Evolutionary conservation across 2,329 filamentous ascomycete genomes (phyloP), one percentile per base, ranked within the genome.

Genomic region (Chalara sp.): DNA sequence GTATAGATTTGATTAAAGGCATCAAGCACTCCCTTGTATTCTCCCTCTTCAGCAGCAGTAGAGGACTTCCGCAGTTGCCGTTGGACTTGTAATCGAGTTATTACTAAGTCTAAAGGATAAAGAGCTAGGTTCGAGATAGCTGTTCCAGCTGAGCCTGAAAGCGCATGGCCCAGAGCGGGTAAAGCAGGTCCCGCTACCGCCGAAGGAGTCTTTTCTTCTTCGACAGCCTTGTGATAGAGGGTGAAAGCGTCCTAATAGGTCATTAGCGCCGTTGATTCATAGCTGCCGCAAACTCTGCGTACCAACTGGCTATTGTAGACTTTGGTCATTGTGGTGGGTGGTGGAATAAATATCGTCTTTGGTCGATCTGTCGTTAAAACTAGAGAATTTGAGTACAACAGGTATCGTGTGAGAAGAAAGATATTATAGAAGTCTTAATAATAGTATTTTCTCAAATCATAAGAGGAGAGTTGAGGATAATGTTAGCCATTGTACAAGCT

Each of bases 31-130:
- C 80, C 79, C 31, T 72, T 72, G 65, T 92, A 90, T 57, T 81
- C 75, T 33, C 69, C 71, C 13, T 56, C 46, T n/a, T 57, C 46
- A 6, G 53, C 49, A 6, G 47, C 42, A 4, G 44, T 44, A 2
- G 67, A 70, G 56, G 53, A 61, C 11, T 68, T 70, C 35, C 68
- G 71, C 12, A 82, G 68, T 58, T 79, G 80, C 40, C 78, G 78
- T 70, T 93, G 88, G 3, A 89, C 86, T 68, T 95, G 89, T 44
- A 95, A 76, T 31, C 89, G 81, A 30, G 89, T 90, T 50, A 89
- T 85, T 55, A 93, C 81, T 42, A 95, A 78, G 61, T 89, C 86
- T 51, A 95, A 78, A 1, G 90, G 91, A 65, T 95, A 95, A 5
- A 88, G 83, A 49, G 83, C 70, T 44, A 89, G 76, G 60, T 91